Percentiles rank a stretch among this genome's conserved stretches.
These are phyloP conservation scores for Ophiocordyceps camponoti-leonardi DNA, from an alignment of 2,329 filamentous ascomycete genomes.

Conservation along the genomic window DNA sequence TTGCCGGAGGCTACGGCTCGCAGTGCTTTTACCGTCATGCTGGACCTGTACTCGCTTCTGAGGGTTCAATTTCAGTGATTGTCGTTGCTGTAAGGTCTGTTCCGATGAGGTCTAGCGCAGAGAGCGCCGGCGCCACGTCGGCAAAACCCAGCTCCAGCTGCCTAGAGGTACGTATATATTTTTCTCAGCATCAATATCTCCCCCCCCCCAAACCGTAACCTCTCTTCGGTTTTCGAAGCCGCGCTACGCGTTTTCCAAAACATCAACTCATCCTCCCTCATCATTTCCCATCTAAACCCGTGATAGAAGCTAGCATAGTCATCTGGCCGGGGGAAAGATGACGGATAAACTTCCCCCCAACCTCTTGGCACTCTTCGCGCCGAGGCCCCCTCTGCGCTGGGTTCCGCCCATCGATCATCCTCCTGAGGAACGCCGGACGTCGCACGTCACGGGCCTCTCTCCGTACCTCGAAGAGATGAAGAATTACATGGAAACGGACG, in stretches of 20 bases:
- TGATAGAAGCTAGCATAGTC: neutral
- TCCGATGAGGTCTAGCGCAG: conserved; percentile 9
- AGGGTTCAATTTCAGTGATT: conserved; percentile 4
- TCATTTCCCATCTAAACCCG: neutral
- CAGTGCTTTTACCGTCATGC: conserved; percentile 39
- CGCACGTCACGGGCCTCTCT: conserved; percentile 54
- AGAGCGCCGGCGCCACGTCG: neutral
- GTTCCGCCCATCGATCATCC: conserved; percentile 69
- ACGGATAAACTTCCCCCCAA: conserved; percentile 93
- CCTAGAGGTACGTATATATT: too few relatives aligned
- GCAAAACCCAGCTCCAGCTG: neutral
- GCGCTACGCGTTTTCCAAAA: neutral
- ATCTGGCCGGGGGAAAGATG: conserved; percentile 33
- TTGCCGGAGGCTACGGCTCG: conserved; percentile 33
- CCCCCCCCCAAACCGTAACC: neutral
- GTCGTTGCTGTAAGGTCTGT: neutral
- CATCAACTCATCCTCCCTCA: neutral
- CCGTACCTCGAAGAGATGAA: conserved; percentile 57
- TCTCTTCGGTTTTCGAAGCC: neutral
- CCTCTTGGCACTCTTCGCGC: conserved; percentile 84
- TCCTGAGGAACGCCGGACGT: conserved; percentile 65
- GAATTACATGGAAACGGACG: conserved; percentile 62
- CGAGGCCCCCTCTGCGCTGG: conserved; percentile 81
- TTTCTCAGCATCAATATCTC: neutral
- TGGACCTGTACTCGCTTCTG: conserved; percentile 12